A percentile compares a stretch with the other conserved stretches of the same genome.
Evolutionary conservation across 1,139 yeast species (phyloP).

Genomic region (Tardiomyces digboiensis): DNA sequence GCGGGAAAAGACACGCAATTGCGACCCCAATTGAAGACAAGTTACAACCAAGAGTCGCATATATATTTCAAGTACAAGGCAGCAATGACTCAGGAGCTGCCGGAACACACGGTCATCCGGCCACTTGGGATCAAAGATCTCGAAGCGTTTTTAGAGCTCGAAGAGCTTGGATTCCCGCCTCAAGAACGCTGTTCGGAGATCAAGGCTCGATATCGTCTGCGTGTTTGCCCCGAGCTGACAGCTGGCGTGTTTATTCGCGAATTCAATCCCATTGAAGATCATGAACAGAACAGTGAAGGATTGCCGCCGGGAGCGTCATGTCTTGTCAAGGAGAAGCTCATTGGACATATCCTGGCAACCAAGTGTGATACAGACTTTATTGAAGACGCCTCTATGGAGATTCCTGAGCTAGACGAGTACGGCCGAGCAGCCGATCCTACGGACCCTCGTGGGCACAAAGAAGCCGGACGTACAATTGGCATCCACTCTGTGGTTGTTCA

Average conservation of each 20-base stretch:
- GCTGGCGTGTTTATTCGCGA: conserved; percentile 79
- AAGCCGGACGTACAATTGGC: conserved; percentile 65
- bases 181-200: conserved; percentile 57
- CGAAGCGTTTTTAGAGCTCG: conserved; percentile 51
- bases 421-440: conserved; percentile 20
- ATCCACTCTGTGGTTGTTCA: conserved; percentile 75
- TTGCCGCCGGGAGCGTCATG: conserved; percentile 27
- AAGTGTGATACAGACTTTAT: conserved; percentile 47
- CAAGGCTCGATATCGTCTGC: conserved; percentile 59
- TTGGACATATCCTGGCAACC: conserved; percentile 83
- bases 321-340: conserved; percentile 47
- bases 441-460: conserved; percentile 58
- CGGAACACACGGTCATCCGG: conserved; percentile 66
- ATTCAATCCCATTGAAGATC: conserved; percentile 26
- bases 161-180: conserved; percentile 57
- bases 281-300: conserved; percentile 19
- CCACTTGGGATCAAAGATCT: conserved; percentile 69
- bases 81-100: conserved; percentile 23
- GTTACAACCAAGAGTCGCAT: too few relatives aligned
- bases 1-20: too few relatives aligned
- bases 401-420: conserved; percentile 34
- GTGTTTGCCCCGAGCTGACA: conserved; percentile 81
- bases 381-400: conserved; percentile 57
- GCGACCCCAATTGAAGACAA: too few relatives aligned
- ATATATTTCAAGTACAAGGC: too few relatives aligned